Evolutionary conservation across 2,329 filamentous ascomycete species (phyloP), one percentile per base, ranked within the genome.

Genomic region (Sarocladium kiliense): DNA sequence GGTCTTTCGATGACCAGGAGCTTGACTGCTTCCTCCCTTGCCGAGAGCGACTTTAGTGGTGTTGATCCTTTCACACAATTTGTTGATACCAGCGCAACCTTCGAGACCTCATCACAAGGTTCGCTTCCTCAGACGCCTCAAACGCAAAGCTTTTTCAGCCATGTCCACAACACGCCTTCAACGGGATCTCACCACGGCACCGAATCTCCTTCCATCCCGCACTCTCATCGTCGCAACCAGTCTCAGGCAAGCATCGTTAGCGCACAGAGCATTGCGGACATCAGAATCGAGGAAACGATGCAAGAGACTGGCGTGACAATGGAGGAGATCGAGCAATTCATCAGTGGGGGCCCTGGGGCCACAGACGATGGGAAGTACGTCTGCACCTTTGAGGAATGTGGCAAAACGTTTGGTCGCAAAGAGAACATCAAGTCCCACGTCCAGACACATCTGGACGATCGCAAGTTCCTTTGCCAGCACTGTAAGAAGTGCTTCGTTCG

Each of bases 371-470:
- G 86, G 62, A 91, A 91, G 71, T 94, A 88, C 87, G 77, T 85
- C 6, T 94, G 89, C 67, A 72, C 83, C n/a, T 92, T 75, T 56
- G 79, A 90, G 9, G 86, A 85, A 26, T 99, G 94, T 71, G 82
- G 86, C 62, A 96, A 96, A 71, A 84, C 86, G 54, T 97, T 99
- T 67, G 93, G 92, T n/a, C 85, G 94, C 63, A 96, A 97, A 70
- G 94, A 99, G 71, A 97, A 99, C 73, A 97, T 97, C 77, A 96
- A 96, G 69, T 96, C 92, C 1, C 94, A 99, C 69, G 90, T 99
- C 14, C 94, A 99, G 73, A 99, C 94, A 3, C 94, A 99, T 72
- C 86, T 99, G 60, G 94, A 95, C 64, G 94, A 99, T 70, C 84
- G 94, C 49, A 94, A 97, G 68, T 99, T 91, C 74, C 87, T 90